phyloP scores from a whole-genome alignment of 2,329 filamentous ascomycete genomes.

The Hortaea werneckii region DNA sequence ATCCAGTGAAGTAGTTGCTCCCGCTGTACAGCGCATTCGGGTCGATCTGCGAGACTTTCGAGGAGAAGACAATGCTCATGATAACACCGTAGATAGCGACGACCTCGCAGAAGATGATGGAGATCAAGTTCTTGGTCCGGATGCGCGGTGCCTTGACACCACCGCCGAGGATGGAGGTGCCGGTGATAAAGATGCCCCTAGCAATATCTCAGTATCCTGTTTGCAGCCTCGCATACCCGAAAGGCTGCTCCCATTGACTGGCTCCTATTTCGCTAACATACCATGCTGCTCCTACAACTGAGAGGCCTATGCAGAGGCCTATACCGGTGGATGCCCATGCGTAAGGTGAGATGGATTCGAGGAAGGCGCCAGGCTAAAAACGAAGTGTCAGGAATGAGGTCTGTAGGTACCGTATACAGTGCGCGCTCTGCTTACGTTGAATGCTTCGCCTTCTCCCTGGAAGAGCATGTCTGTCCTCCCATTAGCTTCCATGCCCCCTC shows the following conservation, averaged over 20 bases:
- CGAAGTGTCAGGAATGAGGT: background rate
- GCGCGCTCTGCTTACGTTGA: constrained; percentile 62
- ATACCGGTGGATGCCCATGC: constrained; percentile 89
- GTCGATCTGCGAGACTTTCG: constrained; percentile 63
- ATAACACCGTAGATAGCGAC: constrained; percentile 99
- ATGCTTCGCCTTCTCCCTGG: constrained; percentile 87
- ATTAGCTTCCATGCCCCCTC: constrained; percentile 15
- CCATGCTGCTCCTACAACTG: constrained; percentile 96
- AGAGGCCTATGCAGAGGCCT: constrained; percentile 86
- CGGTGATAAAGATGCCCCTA: constrained; percentile 98
- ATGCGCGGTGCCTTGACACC: constrained; percentile 95
- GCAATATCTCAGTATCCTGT: constrained; percentile 13
- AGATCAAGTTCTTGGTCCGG: constrained; percentile 98
- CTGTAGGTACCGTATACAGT: background rate
- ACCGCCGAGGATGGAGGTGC: constrained; percentile 91
- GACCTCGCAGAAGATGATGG: constrained; percentile 99
- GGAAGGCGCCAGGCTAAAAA: constrained; percentile 78
- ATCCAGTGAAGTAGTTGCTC: constrained; percentile 87
- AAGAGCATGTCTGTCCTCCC: constrained; percentile 81
- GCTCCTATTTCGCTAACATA: constrained; percentile 29
- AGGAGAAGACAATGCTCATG: constrained; percentile 97
- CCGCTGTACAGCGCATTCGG: constrained; percentile 59
- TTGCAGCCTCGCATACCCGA: too few relatives aligned
- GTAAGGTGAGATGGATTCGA: constrained; percentile 88
- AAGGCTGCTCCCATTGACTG: background rate